Evolutionary conservation across 2,329 filamentous ascomycete genomes (phyloP).

Genomic region (Hypoxylon sp.): DNA sequence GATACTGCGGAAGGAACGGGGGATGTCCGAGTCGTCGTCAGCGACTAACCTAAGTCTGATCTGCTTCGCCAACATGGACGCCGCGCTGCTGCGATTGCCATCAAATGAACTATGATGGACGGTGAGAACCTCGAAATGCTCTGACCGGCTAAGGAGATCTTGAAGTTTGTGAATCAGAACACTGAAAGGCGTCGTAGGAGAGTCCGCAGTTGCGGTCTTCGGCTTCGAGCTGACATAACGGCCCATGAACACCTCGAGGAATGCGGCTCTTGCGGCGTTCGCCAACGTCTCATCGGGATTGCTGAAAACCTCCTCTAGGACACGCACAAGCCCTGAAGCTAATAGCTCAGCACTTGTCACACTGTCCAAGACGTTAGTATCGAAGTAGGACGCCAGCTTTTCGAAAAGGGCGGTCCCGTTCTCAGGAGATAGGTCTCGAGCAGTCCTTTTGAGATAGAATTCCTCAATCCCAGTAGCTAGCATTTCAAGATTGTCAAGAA

Average conservation of each 20-base stretch:
- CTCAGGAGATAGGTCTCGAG: constrained; percentile 59
- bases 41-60: constrained; percentile 89
- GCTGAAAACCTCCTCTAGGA: constrained; percentile 85
- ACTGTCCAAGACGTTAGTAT: constrained; percentile 88
- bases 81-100: constrained; percentile 88
- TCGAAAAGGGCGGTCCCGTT: constrained; percentile 78
- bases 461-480: constrained; percentile 79
- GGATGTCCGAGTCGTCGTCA: constrained; percentile 91
- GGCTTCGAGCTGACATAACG: constrained; percentile 74
- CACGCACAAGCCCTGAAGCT: constrained; percentile 88
- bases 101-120: constrained; percentile 94
- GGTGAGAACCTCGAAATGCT: constrained; percentile 97
- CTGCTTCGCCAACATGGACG: constrained; percentile 97
- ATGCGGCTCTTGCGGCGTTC: constrained; percentile 80
- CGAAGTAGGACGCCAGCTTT: constrained; percentile 84
- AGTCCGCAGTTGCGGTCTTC: constrained; percentile 74
- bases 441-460: constrained; percentile 73
- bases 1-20: constrained; percentile 87
- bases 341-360: constrained; percentile 96
- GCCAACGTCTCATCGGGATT: constrained; percentile 73
- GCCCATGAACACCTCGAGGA: constrained; percentile 94
- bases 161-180: constrained; percentile 94
- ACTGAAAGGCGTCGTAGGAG: constrained; percentile 86
- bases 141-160: constrained; percentile 93
- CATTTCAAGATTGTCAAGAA: constrained; percentile 77